phyloP scores from a whole-genome alignment of 176 grass and related monocot species.

The Aegilops longissima region DNA sequence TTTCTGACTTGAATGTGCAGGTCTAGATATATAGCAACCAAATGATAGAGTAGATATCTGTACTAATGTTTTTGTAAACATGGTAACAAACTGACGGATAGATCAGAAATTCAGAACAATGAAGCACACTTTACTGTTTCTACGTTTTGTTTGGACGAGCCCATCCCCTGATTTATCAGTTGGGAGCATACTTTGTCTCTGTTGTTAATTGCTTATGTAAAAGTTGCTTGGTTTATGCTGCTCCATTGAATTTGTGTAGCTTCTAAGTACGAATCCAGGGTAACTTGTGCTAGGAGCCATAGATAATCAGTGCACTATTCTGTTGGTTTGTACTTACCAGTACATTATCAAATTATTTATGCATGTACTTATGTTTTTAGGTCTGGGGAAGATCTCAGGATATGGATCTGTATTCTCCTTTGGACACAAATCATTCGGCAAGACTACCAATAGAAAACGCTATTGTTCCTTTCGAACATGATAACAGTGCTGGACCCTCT shows the following conservation, averaged over 20 bases:
- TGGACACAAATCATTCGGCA: conserved; percentile 40
- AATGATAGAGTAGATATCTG: background rate
- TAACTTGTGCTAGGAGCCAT: background rate
- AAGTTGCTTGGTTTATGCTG: background rate
- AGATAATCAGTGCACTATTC: background rate
- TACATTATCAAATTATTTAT: conserved; percentile 41
- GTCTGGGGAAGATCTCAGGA: conserved; percentile 51
- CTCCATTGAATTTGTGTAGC: background rate
- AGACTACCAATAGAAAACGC: conserved; percentile 44
- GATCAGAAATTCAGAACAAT: background rate
- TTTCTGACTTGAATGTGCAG: background rate
- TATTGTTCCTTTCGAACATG: conserved; percentile 37
- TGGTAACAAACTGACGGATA: background rate
- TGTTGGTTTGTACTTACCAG: background rate
- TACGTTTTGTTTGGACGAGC: background rate
- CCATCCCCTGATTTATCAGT: background rate
- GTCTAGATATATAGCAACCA: background rate
- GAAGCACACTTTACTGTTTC: background rate
- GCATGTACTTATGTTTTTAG: conserved; percentile 44
- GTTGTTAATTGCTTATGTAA: conserved; percentile 8
- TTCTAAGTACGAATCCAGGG: background rate
- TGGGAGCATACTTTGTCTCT: background rate
- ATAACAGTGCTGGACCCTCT: conserved; percentile 34
- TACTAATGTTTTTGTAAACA: background rate
- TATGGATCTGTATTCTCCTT: conserved; percentile 67